These are phyloP conservation scores for Paramyrothecium sp. DNA, from an alignment of 2,329 filamentous ascomycete genomes.

Conservation along the genomic window DNA sequence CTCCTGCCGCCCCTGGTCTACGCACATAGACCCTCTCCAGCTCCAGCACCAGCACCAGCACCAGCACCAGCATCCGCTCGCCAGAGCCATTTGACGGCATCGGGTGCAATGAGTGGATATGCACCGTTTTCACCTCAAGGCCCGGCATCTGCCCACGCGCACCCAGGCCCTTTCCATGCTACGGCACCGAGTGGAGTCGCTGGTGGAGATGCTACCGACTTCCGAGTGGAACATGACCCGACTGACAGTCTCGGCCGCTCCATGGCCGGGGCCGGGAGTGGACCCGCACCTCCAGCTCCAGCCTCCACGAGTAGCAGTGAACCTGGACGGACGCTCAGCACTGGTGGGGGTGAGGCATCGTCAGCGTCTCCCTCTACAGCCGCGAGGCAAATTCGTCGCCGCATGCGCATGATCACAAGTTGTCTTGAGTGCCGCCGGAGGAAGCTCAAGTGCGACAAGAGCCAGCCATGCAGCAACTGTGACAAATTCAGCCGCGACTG, in stretches of 20 bases:
- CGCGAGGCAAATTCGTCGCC: conserved; percentile 47
- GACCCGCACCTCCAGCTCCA: not conserved
- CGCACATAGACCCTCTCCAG: not conserved
- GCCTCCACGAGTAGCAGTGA: not conserved
- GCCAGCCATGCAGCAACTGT: conserved; percentile 69
- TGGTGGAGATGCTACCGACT: not conserved
- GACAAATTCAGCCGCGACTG: conserved; percentile 52
- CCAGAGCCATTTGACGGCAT: not conserved
- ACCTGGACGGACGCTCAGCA: not conserved
- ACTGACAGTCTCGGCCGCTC: not conserved
- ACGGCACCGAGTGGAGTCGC: not conserved
- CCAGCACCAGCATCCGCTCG: not conserved
- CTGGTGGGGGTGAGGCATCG: not conserved
- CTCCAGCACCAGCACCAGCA: too few relatives aligned
- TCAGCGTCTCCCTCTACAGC: not conserved
- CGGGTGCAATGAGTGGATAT: not conserved
- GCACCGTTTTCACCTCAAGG: not conserved
- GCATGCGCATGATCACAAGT: conserved; percentile 66
- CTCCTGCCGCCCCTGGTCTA: not conserved
- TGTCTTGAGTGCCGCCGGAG: conserved; percentile 71
- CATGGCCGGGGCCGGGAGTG: not conserved
- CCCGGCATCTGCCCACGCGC: not conserved
- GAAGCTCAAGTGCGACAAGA: conserved; percentile 78
- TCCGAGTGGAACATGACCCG: not conserved
- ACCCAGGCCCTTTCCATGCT: too few relatives aligned